These are phyloP conservation scores for Serendipita sp. DNA, from an alignment of 1,284 basidiomycete species.

Conservation along the genomic window DNA sequence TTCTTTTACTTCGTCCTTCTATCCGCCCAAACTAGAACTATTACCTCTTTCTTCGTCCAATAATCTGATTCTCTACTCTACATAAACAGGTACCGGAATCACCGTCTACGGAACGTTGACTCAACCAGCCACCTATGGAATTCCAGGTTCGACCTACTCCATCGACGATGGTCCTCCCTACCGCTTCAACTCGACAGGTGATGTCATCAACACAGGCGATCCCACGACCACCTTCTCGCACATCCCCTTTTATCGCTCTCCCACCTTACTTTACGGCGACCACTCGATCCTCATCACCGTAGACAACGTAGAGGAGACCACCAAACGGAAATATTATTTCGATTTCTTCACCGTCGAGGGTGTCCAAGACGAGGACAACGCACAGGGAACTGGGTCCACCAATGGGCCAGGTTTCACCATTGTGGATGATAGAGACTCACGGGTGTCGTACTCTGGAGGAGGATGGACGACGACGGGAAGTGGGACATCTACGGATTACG, in stretches of 20 bases:
- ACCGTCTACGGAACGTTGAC: neutral
- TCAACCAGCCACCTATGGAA: neutral
- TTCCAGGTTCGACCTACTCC: neutral
- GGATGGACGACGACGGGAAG: neutral
- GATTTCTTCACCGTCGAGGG: neutral
- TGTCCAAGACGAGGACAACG: neutral
- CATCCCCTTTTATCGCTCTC: neutral
- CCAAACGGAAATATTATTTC: neutral
- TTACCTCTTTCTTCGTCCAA: too few species aligned
- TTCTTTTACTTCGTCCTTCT: too few species aligned
- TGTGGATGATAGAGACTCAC: neutral
- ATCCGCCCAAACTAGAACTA: too few species aligned
- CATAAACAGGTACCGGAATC: neutral
- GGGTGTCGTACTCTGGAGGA: neutral
- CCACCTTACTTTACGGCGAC: neutral
- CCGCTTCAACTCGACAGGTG: neutral
- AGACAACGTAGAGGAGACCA: neutral
- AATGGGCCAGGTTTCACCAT: neutral
- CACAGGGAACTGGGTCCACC: neutral
- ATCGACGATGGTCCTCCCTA: neutral
- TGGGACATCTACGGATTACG: neutral
- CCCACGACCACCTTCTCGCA: neutral
- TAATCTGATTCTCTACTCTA: neutral
- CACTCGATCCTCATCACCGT: neutral
- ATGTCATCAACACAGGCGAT: neutral